Base-by-base conservation (phyloP, 1,284 basidiomycete species). In the Boletus subluridellus region DNA sequence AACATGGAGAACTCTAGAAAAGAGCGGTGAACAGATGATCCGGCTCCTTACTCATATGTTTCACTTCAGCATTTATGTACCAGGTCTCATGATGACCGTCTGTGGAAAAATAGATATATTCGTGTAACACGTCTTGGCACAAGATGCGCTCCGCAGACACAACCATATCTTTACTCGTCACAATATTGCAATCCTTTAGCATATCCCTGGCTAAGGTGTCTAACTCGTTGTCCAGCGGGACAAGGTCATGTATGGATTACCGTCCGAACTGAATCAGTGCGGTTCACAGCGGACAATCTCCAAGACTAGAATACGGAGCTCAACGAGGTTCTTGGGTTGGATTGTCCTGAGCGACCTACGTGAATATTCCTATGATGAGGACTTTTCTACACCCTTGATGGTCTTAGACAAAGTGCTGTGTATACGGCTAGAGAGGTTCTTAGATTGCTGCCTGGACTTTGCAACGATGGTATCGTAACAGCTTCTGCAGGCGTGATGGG, bases 401-500 rank as follows among this genome's bases (percentile, higher is more conserved):
- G 41, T 34, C 30, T 32, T 35, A 35, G 66, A 58, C 12, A 32
- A 28, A 14, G 46, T 15, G 24, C 6, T 38, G 14, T 12, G 45
- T 38, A 46, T 41, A 45, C 57, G 52, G 28, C 38, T 38, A 32
- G 60, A 60, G 6, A 49, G 51, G 24, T 54, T 63, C 63, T 63
- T 76, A 8, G 71, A 59, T 53, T 76, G 71, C 38, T 73, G 69
- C 63, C 86, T 91, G 81, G 85, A 88, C 61, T 77, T 78, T 58
- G 92, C 78, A 62, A 80, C 86, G 63, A 98, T 80, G 60, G 87
- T 84, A 21, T 85, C 87, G 69, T 91, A 97, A 74, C 96, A 98
- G 49, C 79, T 82, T 50, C 85, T 82, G 74, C 96, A 99, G 24
- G 97, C 77, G 73, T 97, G 88, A 69, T 98, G 95, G 37, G 91